Evolutionary conservation across 768 basidiomycete species (phyloP).

Genomic region (Myochromella boudieri): DNA sequence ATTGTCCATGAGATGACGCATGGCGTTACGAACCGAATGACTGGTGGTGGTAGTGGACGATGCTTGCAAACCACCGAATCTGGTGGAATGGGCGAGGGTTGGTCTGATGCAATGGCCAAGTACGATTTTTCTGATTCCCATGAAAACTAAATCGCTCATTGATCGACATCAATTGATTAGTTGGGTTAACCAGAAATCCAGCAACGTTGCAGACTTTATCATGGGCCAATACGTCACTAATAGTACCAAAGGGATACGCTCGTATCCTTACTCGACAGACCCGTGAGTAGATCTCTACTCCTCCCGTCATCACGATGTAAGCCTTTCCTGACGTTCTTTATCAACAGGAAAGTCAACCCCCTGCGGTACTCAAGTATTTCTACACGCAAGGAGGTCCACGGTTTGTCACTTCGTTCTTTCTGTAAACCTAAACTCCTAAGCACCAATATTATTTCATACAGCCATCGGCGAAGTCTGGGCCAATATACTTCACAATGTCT

Average conservation of each 20-base stretch:
- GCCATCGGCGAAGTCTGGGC: too few species aligned
- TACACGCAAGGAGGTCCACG: slow-evolving; percentile 38
- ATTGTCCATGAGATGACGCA: slow-evolving; percentile 50
- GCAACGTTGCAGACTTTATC: slow-evolving; percentile 33
- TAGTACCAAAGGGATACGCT: slow-evolving; percentile 48
- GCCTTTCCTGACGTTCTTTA: not conserved
- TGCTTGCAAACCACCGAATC: slow-evolving; percentile 65
- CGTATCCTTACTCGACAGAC: slow-evolving; percentile 55
- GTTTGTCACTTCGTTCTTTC: slow-evolving; percentile 17
- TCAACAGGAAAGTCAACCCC: slow-evolving; percentile 34
- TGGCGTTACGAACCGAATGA: slow-evolving; percentile 47
- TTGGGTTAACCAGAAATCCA: slow-evolving; percentile 41
- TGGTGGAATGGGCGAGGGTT: slow-evolving; percentile 68
- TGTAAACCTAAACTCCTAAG: not conserved
- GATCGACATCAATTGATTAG: slow-evolving; percentile 17
- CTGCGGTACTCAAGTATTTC: slow-evolving; percentile 37
- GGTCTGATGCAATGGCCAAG: slow-evolving; percentile 56
- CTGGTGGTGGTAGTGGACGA: slow-evolving; percentile 54
- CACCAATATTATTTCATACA: too few species aligned
- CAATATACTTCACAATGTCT: slow-evolving; percentile 40
- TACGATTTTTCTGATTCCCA: slow-evolving; percentile 22
- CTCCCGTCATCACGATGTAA: not conserved
- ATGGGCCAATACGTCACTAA: slow-evolving; percentile 52
- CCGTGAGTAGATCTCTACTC: slow-evolving; percentile 32
- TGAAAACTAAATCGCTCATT: not conserved